Evolutionary conservation across 495 filamentous ascomycete species (phyloP).

Genomic region (Trichoderma orchidacearum): DNA sequence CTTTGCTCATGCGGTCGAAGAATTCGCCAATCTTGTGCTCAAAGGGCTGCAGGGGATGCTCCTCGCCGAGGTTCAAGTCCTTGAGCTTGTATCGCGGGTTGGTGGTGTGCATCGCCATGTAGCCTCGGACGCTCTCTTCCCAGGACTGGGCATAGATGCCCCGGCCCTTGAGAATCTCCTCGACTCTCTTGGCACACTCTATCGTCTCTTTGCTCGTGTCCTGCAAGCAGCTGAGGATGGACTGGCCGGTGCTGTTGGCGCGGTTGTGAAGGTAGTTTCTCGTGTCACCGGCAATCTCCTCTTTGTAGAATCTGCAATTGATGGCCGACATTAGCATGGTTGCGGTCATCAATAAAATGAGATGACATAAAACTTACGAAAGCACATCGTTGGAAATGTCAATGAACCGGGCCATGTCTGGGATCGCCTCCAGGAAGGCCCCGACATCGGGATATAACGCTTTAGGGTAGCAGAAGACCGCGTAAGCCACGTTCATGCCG

Average conservation of each 20-base stretch:
- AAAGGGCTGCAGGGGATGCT: conserved; percentile 1
- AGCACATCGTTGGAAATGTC: not conserved
- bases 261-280: conserved; percentile 4
- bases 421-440: not conserved
- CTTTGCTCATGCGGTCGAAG: not conserved
- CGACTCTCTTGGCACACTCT: not conserved
- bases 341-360: too few relatives aligned
- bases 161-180: not conserved
- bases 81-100: conserved; percentile 2
- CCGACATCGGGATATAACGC: not conserved
- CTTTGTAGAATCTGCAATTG: conserved; percentile 4
- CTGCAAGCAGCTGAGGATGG: not conserved
- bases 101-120: conserved; percentile 1
- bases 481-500: not conserved
- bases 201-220: not conserved
- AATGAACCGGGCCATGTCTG: not conserved
- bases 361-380: not conserved
- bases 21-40: not conserved
- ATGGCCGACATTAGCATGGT: too few relatives aligned
- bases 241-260: not conserved
- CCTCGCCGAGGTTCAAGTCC: conserved; percentile 1
- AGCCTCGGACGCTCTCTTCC: not conserved
- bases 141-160: not conserved
- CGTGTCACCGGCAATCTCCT: not conserved
- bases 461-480: not conserved